phyloP scores from a whole-genome alignment of 768 basidiomycete genomes.

The Boletus insuetus region DNA sequence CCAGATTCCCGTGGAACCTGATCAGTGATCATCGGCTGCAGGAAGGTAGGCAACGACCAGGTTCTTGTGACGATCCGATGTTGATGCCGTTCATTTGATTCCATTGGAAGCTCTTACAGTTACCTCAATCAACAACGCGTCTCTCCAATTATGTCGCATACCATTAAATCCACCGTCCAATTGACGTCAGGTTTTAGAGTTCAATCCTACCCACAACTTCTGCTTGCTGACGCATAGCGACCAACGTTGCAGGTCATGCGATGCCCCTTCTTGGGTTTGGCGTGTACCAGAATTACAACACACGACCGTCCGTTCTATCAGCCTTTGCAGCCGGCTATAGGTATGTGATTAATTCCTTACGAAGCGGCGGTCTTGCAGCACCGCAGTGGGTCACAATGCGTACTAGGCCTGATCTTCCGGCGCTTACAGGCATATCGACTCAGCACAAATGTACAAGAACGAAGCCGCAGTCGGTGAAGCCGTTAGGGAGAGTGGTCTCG shows the following conservation, averaged over 20 bases:
- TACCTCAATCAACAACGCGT: conserved; percentile 18
- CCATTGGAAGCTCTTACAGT: background rate
- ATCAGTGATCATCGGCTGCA: background rate
- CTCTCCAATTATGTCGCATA: conserved; percentile 28
- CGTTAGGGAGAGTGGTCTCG: conserved; percentile 52
- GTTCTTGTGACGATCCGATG: conserved; percentile 6
- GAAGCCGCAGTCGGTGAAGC: conserved; percentile 62
- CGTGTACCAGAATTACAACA: conserved; percentile 64
- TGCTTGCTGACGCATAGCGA: background rate
- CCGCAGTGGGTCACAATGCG: background rate
- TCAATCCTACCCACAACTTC: background rate
- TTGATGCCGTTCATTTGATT: conserved; percentile 2
- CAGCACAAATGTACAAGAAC: conserved; percentile 68
- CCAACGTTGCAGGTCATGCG: conserved; percentile 39
- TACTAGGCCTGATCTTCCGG: background rate
- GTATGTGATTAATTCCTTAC: conserved; percentile 27
- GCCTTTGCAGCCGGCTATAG: conserved; percentile 69
- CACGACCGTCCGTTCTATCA: conserved; percentile 52
- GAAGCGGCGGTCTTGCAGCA: background rate
- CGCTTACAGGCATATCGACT: conserved; percentile 61
- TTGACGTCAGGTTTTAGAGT: conserved; percentile 36
- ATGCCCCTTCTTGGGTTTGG: conserved; percentile 72
- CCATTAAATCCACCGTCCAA: conserved; percentile 30
- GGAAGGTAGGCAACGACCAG: background rate
- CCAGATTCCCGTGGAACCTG: conserved; percentile 2